These are phyloP conservation scores for Starmerella bacillaris DNA, from an alignment of 805 yeast species.

Conservation along the genomic window DNA sequence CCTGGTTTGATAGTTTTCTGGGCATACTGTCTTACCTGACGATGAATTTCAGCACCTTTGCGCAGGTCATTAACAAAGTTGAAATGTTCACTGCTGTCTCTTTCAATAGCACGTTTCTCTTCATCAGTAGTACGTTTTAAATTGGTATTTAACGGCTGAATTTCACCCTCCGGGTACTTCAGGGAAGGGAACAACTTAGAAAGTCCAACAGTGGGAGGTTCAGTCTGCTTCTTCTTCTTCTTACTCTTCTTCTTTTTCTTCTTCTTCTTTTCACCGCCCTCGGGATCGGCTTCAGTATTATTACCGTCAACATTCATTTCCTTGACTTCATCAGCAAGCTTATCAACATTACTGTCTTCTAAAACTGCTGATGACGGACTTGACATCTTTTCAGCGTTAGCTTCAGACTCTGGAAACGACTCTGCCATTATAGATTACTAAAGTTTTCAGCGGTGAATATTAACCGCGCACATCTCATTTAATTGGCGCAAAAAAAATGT, in stretches of 20 bases:
- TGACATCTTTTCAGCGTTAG: no score
- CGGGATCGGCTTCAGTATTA: slow-evolving; percentile 18
- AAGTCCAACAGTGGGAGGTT: slow-evolving; percentile 41
- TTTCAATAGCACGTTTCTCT: slow-evolving; percentile 63
- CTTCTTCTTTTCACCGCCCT: slow-evolving; percentile 23
- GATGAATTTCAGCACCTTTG: slow-evolving; percentile 89
- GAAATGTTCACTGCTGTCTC: slow-evolving; percentile 39
- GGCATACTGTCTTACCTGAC: slow-evolving; percentile 72
- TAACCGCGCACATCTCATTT: no score
- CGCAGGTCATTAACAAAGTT: slow-evolving; percentile 49
- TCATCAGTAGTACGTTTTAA: slow-evolving; percentile 61
- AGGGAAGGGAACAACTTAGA: slow-evolving; percentile 51
- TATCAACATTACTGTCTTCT: background rate
- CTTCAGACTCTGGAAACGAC: no score
- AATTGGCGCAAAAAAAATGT: no score
- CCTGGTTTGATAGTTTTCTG: slow-evolving; percentile 68
- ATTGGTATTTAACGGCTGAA: slow-evolving; percentile 8
- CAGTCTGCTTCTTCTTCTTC: slow-evolving; percentile 34
- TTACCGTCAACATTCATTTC: slow-evolving; percentile 20
- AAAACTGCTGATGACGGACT: no score
- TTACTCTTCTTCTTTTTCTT: slow-evolving; percentile 44
- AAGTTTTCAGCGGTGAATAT: no score
- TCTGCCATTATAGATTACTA: no score
- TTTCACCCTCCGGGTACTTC: slow-evolving; percentile 18
- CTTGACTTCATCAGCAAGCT: background rate